A percentile compares a stretch with the other conserved stretches of the same genome.
Conservation (phyloP, 495 filamentous ascomycete species). For the Neurospora sp. region DNA sequence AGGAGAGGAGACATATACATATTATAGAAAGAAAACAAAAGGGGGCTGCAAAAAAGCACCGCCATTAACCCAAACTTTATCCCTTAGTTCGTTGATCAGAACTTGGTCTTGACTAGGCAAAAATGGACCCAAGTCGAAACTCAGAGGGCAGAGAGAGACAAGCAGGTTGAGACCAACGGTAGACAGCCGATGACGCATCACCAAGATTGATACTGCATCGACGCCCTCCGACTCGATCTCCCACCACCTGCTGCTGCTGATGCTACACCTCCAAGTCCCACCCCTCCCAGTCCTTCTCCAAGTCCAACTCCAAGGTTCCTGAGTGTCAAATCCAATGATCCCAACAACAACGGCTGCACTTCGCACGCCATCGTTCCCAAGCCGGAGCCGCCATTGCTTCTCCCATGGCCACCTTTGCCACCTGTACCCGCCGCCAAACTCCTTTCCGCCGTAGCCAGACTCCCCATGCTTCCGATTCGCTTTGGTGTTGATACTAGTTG, state of each 20-base stretch:
- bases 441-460: not conserved
- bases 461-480: constrained; percentile 1
- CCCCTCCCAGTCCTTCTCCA: not conserved
- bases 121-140: not conserved
- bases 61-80: not conserved
- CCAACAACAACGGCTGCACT: not conserved
- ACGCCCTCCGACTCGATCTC: not conserved
- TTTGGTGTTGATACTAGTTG: not conserved
- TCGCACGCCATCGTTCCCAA: not conserved
- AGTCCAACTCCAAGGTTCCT: not conserved
- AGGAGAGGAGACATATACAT: not conserved
- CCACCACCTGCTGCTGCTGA: not conserved
- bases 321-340: not conserved
- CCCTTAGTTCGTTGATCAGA: not conserved
- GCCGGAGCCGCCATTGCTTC: not conserved
- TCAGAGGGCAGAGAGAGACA: not conserved
- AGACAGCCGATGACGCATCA: not conserved
- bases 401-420: not conserved
- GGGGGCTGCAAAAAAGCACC: not conserved
- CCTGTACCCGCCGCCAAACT: not conserved
- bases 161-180: not conserved
- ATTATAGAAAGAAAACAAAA: not conserved
- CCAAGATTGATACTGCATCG: not conserved
- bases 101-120: not conserved
- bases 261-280: not conserved